Percentiles rank a stretch among this genome's conserved stretches.
These are phyloP conservation scores for Collariella sp. DNA, from an alignment of 495 filamentous ascomycete species.

Conservation along the genomic window DNA sequence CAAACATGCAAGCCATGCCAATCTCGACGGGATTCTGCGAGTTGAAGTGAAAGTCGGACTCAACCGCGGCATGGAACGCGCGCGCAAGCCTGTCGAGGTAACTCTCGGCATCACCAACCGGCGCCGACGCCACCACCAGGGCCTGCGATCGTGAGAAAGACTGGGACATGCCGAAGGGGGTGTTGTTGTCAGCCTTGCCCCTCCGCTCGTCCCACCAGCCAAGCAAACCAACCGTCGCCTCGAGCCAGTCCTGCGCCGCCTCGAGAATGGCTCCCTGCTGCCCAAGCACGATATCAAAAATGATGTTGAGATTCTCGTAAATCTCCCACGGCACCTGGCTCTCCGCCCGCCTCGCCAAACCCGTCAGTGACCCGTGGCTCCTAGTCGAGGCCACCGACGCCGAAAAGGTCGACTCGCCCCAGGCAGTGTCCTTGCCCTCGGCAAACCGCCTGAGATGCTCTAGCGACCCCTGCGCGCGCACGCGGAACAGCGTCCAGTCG, in stretches of 20 bases:
- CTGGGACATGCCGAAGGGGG: conserved; percentile 18
- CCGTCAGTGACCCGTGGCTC: conserved; percentile 34
- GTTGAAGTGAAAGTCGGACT: conserved; percentile 57
- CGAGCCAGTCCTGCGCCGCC: conserved; percentile 72
- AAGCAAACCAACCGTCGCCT: conserved; percentile 69
- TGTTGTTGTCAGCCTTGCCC: conserved; percentile 39
- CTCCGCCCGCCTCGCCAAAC: conserved; percentile 64
- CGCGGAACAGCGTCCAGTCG: conserved; percentile 73
- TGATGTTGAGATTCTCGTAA: conserved; percentile 63
- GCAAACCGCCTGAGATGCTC: conserved; percentile 63
- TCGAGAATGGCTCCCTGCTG: conserved; percentile 58
- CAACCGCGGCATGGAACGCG: conserved; percentile 39
- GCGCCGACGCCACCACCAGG: conserved; percentile 27
- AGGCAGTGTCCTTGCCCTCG: conserved; percentile 52
- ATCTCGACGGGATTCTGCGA: conserved; percentile 64
- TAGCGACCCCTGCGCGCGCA: conserved; percentile 54
- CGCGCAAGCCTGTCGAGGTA: conserved; percentile 43
- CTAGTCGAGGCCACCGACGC: conserved; percentile 24
- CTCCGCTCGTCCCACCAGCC: conserved; percentile 79
- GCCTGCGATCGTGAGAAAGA: conserved; percentile 33
- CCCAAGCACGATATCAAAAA: conserved; percentile 72
- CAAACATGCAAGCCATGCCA: conserved; percentile 67
- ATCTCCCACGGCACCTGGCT: conserved; percentile 80
- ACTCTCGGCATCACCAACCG: conserved; percentile 24
- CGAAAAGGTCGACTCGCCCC: conserved; percentile 31